Percentiles rank a stretch among this genome's conserved stretches.
Evolutionary conservation across 2,329 filamentous ascomycete species (phyloP).

Genomic region (Apiospora saccharicola): DNA sequence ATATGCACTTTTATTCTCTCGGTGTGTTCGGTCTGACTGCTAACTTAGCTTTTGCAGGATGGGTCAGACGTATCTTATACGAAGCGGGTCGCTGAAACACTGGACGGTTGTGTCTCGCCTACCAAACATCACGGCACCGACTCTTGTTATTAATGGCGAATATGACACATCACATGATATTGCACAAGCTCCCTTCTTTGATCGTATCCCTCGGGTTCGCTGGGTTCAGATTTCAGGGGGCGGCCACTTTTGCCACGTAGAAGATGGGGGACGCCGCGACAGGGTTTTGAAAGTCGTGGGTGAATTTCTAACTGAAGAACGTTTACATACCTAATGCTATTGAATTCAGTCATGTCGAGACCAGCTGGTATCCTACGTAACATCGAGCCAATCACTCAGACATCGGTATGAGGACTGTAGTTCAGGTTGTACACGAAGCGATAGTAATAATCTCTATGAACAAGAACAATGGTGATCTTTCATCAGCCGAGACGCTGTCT

Average conservation of each 20-base stretch:
- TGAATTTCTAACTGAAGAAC: background rate
- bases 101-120: background rate
- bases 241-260: constrained; percentile 33
- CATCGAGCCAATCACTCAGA: too few species aligned
- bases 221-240: constrained; percentile 34
- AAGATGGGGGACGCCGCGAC: background rate
- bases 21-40: background rate
- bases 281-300: background rate
- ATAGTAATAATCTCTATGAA: too few species aligned
- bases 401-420: too few species aligned
- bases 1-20: background rate
- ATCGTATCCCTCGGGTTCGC: constrained; percentile 36
- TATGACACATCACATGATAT: constrained; percentile 38
- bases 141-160: constrained; percentile 35
- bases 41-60: background rate
- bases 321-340: too few species aligned
- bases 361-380: too few species aligned
- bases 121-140: background rate
- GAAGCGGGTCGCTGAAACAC: background rate
- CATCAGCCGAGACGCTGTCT: too few species aligned
- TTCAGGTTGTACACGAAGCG: too few species aligned
- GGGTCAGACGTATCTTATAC: background rate
- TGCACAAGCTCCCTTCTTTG: constrained; percentile 35
- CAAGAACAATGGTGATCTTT: too few species aligned
- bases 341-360: too few species aligned